Conservation (phyloP, 2,329 filamentous ascomycete genomes). For the Diplodia mutila region DNA sequence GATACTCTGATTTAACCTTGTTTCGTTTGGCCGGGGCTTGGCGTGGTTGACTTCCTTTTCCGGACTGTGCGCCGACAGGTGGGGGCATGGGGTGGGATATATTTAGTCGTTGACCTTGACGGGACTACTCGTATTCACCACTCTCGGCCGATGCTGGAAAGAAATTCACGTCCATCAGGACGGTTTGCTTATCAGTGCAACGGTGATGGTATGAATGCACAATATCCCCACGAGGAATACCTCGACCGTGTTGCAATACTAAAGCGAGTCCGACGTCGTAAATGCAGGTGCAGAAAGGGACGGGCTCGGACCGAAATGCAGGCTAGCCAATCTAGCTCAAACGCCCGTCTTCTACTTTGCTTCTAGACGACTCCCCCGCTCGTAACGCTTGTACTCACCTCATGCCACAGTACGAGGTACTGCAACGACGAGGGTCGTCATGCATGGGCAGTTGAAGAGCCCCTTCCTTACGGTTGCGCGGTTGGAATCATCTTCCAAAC, state of each 20-base stretch:
- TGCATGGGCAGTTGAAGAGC: too few relatives aligned
- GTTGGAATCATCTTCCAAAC: neutral
- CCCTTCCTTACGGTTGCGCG: neutral
- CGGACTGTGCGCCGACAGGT: constrained; percentile 3
- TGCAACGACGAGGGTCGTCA: neutral
- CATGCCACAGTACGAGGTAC: neutral
- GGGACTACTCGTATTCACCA: neutral
- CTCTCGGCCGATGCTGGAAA: neutral
- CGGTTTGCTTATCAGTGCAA: neutral
- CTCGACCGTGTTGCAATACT: neutral
- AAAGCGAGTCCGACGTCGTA: too few relatives aligned
- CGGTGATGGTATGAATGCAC: too few relatives aligned
- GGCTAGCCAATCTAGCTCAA: constrained; percentile 3
- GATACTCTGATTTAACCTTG: constrained; percentile 12
- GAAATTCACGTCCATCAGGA: neutral
- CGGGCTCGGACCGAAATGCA: neutral
- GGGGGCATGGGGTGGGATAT: neutral
- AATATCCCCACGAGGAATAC: too few relatives aligned
- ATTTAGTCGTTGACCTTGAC: constrained; percentile 7
- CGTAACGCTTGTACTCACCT: neutral
- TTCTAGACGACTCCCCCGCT: neutral
- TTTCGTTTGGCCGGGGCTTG: constrained; percentile 3
- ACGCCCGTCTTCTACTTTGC: neutral
- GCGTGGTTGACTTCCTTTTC: neutral
- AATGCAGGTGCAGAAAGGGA: neutral